Evolutionary conservation across 2,329 filamentous ascomycete species (phyloP).

Genomic region (Monosporascus sp.): DNA sequence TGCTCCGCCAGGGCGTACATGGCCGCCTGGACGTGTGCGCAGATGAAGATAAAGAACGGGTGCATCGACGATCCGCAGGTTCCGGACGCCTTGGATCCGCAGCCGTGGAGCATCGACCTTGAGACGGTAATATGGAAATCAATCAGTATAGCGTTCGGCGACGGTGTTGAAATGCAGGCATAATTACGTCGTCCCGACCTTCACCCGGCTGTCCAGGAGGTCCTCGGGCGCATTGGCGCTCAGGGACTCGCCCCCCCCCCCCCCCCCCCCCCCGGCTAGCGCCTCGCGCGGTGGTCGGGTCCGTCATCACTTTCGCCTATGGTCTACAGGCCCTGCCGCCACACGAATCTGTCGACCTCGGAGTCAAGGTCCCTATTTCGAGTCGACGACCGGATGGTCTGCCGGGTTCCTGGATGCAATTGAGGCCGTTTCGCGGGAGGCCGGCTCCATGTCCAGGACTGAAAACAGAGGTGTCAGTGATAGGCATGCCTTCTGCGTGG

Average conservation of each 20-base stretch:
- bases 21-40: slow-evolving; percentile 25
- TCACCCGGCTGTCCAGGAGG: slow-evolving; percentile 12
- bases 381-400: slow-evolving; percentile 13
- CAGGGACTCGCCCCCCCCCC: no score
- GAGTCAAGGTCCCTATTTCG: slow-evolving; percentile 16
- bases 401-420: slow-evolving; percentile 11
- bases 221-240: slow-evolving; percentile 10
- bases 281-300: slow-evolving; percentile 1
- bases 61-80: slow-evolving; percentile 29
- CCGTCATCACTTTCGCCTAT: slow-evolving; percentile 9
- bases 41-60: slow-evolving; percentile 26
- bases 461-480: no score
- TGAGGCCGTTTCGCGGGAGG: slow-evolving; percentile 14
- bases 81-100: slow-evolving; percentile 1
- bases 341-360: slow-evolving; percentile 15
- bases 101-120: slow-evolving; percentile 7
- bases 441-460: slow-evolving; percentile 12
- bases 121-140: no score
- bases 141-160: neutral
- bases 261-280: no score
- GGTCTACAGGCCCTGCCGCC: slow-evolving; percentile 10
- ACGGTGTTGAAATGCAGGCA: neutral
- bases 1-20: slow-evolving; percentile 32
- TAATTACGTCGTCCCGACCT: slow-evolving; percentile 1
- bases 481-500: no score